Base-by-base conservation (phyloP, 1,284 basidiomycete species). In the Mycena sp. region DNA sequence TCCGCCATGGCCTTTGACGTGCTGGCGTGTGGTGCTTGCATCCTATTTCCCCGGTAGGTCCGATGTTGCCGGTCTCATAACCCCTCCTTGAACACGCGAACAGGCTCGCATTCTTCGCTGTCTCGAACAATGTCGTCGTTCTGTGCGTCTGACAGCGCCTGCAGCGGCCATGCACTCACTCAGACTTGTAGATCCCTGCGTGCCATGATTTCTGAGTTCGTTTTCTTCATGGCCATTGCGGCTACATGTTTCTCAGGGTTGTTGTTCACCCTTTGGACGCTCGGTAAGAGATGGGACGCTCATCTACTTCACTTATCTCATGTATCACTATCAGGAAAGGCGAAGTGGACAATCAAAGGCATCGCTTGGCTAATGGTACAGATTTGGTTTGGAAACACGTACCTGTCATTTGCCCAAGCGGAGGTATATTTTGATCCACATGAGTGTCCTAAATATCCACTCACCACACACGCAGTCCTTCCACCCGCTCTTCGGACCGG, bases 171-270 rank as follows among this genome's bases (percentile, higher is more conserved):
- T 37, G 61, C 56, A 70, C 28, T 72, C 6, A 41, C 16, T 57
- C 12, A 12, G 16, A 45, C 28, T n/a, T n/a, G 0, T 38, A 94
- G 92, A 64, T 91, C 86, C 29, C 80, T 92, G 61, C 89, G 86
- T 12, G 91, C 85, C 6, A 92, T 92, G 90, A 86, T 89, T 32
- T 80, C 86, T 0, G 90, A 94, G 60, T 96, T 95, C 73, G 76
- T 93, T 3, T 89, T 93, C 73, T 96, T 97, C 80, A 93, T 96
- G 71, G 83, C 85, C 16, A 89, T 96, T 41, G 92, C 93, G 9
- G 84, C 83, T 1, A 86, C 89, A n/a, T 93, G 92, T 72, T 96
- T 96, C 77, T 95, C 92, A 17, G 94, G 94, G 4, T 80, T 96
- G 40, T 81, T 94, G 19, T 94, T 95, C 77, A 94, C 93, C 1